Conservation (phyloP, 768 basidiomycete species). For the Postia placenta region DNA sequence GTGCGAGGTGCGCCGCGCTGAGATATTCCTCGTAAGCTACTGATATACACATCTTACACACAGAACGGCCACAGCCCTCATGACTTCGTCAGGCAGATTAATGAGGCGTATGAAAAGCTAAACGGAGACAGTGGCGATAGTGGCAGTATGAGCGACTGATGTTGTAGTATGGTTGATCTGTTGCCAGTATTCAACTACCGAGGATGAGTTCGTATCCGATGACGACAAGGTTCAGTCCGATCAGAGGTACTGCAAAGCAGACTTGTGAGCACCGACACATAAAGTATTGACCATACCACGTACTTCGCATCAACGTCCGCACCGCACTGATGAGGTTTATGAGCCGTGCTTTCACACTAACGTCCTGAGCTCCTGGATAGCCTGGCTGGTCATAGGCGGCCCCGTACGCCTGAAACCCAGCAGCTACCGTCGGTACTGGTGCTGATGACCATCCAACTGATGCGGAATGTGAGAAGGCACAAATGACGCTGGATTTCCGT, state of each 20-base stretch:
- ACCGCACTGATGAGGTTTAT: constrained; percentile 94
- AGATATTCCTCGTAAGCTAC: background rate
- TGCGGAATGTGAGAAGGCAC: too few relatives aligned
- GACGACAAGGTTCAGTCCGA: constrained; percentile 79
- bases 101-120: constrained; percentile 61
- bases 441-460: constrained; percentile 87
- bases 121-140: constrained; percentile 31
- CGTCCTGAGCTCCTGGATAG: constrained; percentile 47
- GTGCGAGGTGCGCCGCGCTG: constrained; percentile 52
- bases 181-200: constrained; percentile 34
- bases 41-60: background rate
- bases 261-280: background rate
- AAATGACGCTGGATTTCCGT: background rate
- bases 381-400: constrained; percentile 64
- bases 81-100: constrained; percentile 77
- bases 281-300: constrained; percentile 32
- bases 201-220: constrained; percentile 81
- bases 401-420: constrained; percentile 61
- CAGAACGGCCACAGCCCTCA: constrained; percentile 68
- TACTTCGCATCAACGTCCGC: constrained; percentile 95
- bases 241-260: constrained; percentile 80
- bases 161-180: too few relatives aligned
- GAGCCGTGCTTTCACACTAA: constrained; percentile 76
- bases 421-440: constrained; percentile 49
- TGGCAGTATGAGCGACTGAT: constrained; percentile 6